Evolutionary conservation across 2,329 filamentous ascomycete genomes (phyloP), one percentile per base, ranked within the genome.

Genomic region (Colletotrichum destructivum): DNA sequence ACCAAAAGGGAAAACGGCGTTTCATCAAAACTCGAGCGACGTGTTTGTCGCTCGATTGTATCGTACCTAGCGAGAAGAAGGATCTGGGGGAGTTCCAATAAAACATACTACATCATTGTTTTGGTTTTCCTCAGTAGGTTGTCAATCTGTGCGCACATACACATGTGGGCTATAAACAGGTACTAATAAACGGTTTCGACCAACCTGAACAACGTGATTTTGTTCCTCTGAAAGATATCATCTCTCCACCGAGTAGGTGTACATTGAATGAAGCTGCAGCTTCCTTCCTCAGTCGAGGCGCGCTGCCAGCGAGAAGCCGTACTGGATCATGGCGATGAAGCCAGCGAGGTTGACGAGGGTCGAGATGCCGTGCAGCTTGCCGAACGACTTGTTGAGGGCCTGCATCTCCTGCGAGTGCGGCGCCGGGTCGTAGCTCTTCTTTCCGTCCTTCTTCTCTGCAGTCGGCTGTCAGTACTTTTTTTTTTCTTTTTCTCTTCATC

Each of bases 321-420:
- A 98, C 76, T 87, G 91, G 4, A 97, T 78, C 52, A 92, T 91
- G 0, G 91, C 90, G 52, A 92, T 80, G 60, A 97, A 87, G 0
- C 90, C 92, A 2, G 88, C 81, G 71, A 98, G 79, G 80, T 98
- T 98, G 23, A 97, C 81, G 72, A 97, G 81, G 38, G 93, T 93
- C 9, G 94, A 97, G 59, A 93, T 83, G 7, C 95, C 94, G 81
- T 99, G 96, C 69, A 98, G 82, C 73, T 88, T 89, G 18, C 89
- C 90, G 81, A 98, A 98, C 74, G 86, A 87, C 83, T 91, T 93
- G 85, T 96, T 97, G 76, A 97, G 82, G 11, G 86, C 87, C 76
- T 90, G 82, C 95, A 98, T 98, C 84, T 96, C 94, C 76, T 91
- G 87, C 6, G 93, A 96, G 78, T 97, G 94, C 49, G 94, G 93